Percentiles rank a stretch among this genome's conserved stretches.
phyloP scores from a whole-genome alignment of 768 basidiomycete species.

The Leucocoprinus leucothites region DNA sequence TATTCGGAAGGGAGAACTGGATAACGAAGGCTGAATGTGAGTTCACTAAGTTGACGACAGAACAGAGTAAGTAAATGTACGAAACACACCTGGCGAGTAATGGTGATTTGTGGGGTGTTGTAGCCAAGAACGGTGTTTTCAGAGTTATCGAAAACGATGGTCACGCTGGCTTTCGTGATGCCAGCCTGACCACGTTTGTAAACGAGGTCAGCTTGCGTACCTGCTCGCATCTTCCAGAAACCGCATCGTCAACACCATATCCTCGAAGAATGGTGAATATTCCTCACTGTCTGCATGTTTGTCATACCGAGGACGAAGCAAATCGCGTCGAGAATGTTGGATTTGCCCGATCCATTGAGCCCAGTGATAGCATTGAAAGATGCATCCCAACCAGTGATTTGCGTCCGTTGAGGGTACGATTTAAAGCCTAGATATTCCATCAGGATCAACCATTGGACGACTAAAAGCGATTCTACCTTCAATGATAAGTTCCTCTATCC shows the following conservation, averaged over 20 bases:
- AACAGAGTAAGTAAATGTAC: not conserved
- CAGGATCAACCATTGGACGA: not conserved
- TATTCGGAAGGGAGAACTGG: slow-evolving; percentile 89
- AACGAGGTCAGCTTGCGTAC: slow-evolving; percentile 96
- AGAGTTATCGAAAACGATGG: slow-evolving; percentile 98
- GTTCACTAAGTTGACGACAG: not conserved
- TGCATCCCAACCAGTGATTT: slow-evolving; percentile 94
- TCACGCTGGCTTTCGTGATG: slow-evolving; percentile 94
- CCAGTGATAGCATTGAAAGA: slow-evolving; percentile 99
- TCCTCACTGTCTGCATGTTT: slow-evolving; percentile 84
- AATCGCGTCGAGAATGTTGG: slow-evolving; percentile 98
- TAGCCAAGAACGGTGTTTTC: slow-evolving; percentile 38
- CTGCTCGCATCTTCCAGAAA: slow-evolving; percentile 74
- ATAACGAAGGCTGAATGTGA: not conserved
- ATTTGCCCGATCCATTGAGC: slow-evolving; percentile 94
- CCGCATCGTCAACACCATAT: slow-evolving; percentile 5
- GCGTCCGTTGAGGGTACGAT: slow-evolving; percentile 94
- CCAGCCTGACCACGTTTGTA: slow-evolving; percentile 99
- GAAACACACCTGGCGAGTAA: slow-evolving; percentile 84
- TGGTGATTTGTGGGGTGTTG: slow-evolving; percentile 75
- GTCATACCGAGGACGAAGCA: slow-evolving; percentile 98
- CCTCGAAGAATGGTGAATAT: not conserved
- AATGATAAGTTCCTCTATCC: slow-evolving; percentile 93
- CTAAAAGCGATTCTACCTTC: slow-evolving; percentile 55
- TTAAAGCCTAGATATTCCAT: slow-evolving; percentile 72